phyloP scores from a whole-genome alignment of 495 filamentous ascomycete genomes.

The Aspergillus asperescens region DNA sequence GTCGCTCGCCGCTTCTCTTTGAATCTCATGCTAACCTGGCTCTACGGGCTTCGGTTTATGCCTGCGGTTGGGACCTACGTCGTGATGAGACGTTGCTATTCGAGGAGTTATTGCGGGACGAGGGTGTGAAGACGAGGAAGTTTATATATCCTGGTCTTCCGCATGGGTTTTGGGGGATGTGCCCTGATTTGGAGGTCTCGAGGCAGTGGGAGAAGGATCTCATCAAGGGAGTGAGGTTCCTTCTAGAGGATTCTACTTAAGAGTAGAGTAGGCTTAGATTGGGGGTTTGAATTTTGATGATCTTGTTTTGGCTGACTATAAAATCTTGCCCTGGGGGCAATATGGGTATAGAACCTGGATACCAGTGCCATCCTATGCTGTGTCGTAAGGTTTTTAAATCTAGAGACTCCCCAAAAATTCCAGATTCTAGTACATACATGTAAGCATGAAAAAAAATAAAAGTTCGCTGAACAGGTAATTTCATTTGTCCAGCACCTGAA shows the following conservation, averaged over 20 bases:
- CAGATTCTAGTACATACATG: conserved; percentile 1
- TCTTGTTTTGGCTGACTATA: not conserved
- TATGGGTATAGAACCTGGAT: not conserved
- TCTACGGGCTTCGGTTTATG: conserved; percentile 28
- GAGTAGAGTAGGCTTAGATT: not conserved
- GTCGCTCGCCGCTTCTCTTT: conserved; percentile 14
- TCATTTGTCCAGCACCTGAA: not conserved
- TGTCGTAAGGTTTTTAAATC: not conserved
- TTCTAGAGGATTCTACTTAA: not conserved
- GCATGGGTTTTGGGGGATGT: conserved; percentile 38
- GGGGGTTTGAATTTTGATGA: too few relatives aligned
- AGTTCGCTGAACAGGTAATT: conserved; percentile 5
- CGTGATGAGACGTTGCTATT: conserved; percentile 41
- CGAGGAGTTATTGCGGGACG: conserved; percentile 33
- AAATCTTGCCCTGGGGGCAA: not conserved
- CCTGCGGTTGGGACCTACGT: conserved; percentile 36
- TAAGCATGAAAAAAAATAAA: not conserved
- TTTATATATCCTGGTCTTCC: conserved; percentile 42
- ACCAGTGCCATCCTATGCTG: not conserved
- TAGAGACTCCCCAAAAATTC: not conserved
- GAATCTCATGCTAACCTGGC: conserved; percentile 15
- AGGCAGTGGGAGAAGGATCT: conserved; percentile 13
- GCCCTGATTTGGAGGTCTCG: conserved; percentile 14
- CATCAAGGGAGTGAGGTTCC: conserved; percentile 1
- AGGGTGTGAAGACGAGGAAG: conserved; percentile 28